Base-by-base conservation (phyloP, 257 asterid species). In the Orobanche coerulescens region DNA sequence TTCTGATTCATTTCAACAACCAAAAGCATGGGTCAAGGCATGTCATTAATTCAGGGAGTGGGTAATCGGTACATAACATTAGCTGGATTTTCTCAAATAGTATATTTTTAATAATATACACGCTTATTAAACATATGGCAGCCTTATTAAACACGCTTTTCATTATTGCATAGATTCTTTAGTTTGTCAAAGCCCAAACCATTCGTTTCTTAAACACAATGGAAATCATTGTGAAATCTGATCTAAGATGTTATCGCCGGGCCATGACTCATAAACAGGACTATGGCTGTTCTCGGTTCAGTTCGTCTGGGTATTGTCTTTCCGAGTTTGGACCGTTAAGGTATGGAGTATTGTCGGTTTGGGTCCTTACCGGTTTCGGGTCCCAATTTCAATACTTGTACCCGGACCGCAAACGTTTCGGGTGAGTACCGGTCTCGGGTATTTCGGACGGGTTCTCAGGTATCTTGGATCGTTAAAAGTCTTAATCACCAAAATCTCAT, bases 1-100 rank as follows among this genome's bases (percentile, higher is more conserved):
- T 69, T 52, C 50, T 36, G 61, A 46, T 46, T 37, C 2, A 58
- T 67, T 67, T 52, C 77, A 77, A 77, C 80, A 42, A 73, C 78
- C 77, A 55, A 48, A 62, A 61, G 68, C 43, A 70, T 68, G 77
- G 77, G 75, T 71, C 68, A 62, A 65, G 49, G 49, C 44, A 36
- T 67, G 55, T 59, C 69, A 67, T 72, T 69, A 63, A 71, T 60
- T 59, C 19, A 47, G 62, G 64, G 60, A 59, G 71, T 63, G 69
- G 65, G 67, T 23, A 56, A 60, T 63, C 47, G 56, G 63, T 55
- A 34, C 39, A 46, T 54, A 28, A 20, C 18, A 48, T 62, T 75
- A 75, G 78, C 76, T 58, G 73, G 63, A 73, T 36, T 52, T 43
- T 56, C 6, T 47, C 31, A 24, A 46, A 23, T 66, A n/a, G n/a